Evolutionary conservation across 2,329 filamentous ascomycete genomes (phyloP).

Genomic region (Diaporthe capsici): DNA sequence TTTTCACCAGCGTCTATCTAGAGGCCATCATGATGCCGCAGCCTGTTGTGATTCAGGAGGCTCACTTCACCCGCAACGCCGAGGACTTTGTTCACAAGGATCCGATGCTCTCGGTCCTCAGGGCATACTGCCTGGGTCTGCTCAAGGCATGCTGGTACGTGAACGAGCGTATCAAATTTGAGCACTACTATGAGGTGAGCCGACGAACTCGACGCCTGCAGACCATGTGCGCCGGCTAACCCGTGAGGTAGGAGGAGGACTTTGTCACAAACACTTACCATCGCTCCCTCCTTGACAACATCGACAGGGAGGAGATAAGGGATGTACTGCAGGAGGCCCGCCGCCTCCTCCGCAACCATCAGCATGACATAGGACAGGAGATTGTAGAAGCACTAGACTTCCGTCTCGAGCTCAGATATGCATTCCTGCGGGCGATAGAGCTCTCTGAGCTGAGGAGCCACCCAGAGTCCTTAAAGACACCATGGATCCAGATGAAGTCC

Average conservation of each 20-base stretch:
- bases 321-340: constrained; percentile 68
- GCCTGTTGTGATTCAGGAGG: constrained; percentile 74
- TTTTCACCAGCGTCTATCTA: constrained; percentile 93
- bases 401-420: constrained; percentile 76
- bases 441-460: constrained; percentile 60
- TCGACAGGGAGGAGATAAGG: constrained; percentile 71
- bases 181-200: constrained; percentile 88
- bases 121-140: constrained; percentile 88
- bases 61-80: constrained; percentile 68
- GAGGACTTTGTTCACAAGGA: constrained; percentile 51
- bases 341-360: constrained; percentile 61
- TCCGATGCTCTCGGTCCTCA: constrained; percentile 74
- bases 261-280: constrained; percentile 95
- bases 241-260: constrained; percentile 83
- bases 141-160: constrained; percentile 87
- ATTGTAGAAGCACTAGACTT: constrained; percentile 70
- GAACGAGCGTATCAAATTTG: constrained; percentile 81
- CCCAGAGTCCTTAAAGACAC: constrained; percentile 62
- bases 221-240: neutral
- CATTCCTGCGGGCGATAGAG: constrained; percentile 71
- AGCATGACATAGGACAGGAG: constrained; percentile 56
- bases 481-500: constrained; percentile 65
- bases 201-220: constrained; percentile 44
- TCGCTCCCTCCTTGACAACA: constrained; percentile 77
- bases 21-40: constrained; percentile 84